Evolutionary conservation across 305 asterid species (phyloP), one percentile per base, ranked within the genome.

Genomic region (Fraxinus angustifolia): DNA sequence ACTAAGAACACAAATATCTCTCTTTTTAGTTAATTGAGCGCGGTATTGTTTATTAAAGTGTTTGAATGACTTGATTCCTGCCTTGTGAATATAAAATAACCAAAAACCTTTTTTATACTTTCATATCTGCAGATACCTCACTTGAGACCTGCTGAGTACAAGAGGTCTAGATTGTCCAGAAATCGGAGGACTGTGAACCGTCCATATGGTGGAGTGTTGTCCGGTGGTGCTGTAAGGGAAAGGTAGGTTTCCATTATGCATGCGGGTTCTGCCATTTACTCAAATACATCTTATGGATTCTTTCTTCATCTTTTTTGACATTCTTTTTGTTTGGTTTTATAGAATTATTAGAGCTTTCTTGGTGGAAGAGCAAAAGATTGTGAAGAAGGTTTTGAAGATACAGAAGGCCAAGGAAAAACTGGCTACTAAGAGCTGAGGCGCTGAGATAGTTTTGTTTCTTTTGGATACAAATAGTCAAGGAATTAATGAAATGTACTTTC

Each of bases 91-190:
- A 58, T 19, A 58, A 26, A 65, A 42, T 14, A 23, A 65, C 12
- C 6, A 0, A 7, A 6, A 4, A 7, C 12, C 0, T 17, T 65
- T 65, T 28, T 65, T 62, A 2, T 10, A 1, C 16, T 12, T 74
- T 28, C 4, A 14, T 14, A 31, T 75, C 7, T 23, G 26, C 68
- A 75, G 81, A 78, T 78, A 34, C 81, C 81, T 17, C 81, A 78
- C 62, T 62, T 78, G 81, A 78, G 81, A 67, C 81, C 81, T 78
- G 36, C 81, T 11, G 81, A 78, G 36, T 78, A 78, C 36, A 78
- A 62, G 58, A 34, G 75, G 40, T 78, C 81, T 62, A 78, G 81
- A 34, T 62, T 78, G 26, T 65, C 81, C n/a, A 78, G 75, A 67
- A 78, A 78, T n/a, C 73, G 81, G 17, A 34, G 75, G 75, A 78